Conservation (phyloP, 2,329 filamentous ascomycete genomes). For the Aspergillus udagawae region DNA sequence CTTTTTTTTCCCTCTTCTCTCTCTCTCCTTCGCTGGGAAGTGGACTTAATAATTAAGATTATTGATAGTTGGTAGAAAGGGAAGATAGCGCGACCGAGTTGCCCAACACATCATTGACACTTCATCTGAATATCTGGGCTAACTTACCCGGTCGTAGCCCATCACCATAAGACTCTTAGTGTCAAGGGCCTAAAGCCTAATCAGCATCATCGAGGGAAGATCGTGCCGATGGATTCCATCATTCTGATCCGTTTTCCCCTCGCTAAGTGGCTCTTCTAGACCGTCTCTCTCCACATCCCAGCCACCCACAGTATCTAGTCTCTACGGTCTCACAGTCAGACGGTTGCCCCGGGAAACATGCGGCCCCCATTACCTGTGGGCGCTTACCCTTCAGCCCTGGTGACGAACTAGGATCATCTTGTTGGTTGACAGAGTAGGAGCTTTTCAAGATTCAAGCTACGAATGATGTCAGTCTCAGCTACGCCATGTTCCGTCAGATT, state of each 20-base stretch:
- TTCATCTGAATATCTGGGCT: background rate
- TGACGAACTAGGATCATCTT: background rate
- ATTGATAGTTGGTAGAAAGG: background rate
- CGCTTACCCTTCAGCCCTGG: background rate
- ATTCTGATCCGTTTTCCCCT: conserved; percentile 4
- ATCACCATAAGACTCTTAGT: background rate
- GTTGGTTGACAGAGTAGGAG: background rate
- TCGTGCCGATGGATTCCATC: conserved; percentile 10
- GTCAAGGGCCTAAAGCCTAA: background rate
- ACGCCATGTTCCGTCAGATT: background rate
- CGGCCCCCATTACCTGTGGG: conserved; percentile 1
- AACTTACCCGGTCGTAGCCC: background rate
- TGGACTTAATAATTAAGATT: conserved; percentile 3
- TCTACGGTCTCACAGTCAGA: conserved; percentile 19
- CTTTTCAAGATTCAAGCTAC: background rate
- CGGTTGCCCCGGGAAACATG: conserved; percentile 15
- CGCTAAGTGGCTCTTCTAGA: conserved; percentile 2
- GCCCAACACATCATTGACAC: background rate
- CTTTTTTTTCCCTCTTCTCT: background rate
- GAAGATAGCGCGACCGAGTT: background rate
- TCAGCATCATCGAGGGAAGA: conserved; percentile 9
- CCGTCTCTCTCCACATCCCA: conserved; percentile 14
- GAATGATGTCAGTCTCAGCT: conserved; percentile 7
- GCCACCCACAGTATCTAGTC: conserved; percentile 15
- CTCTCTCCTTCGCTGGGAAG: background rate